Conservation (phyloP, 2,329 filamentous ascomycete species). For the Venturia nashicola region DNA sequence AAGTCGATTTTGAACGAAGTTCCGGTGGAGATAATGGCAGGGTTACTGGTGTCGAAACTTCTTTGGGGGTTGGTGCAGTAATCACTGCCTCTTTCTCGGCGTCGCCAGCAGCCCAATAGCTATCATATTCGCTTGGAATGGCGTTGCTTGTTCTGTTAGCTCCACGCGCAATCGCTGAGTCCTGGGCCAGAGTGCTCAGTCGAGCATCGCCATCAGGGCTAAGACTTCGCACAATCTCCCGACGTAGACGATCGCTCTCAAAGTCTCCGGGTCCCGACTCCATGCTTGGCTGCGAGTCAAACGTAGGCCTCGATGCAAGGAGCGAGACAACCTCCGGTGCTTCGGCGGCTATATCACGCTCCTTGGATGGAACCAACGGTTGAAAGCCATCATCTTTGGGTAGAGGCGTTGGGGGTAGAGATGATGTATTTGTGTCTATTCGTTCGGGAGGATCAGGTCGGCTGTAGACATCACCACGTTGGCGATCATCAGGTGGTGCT, state of each 20-base stretch:
- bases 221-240: conserved; percentile 63
- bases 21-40: background rate
- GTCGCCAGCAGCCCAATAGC: conserved; percentile 46
- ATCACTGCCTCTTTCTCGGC: conserved; percentile 21
- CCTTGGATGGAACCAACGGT: conserved; percentile 20
- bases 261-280: conserved; percentile 42
- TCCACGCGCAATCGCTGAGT: conserved; percentile 13
- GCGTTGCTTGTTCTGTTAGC: conserved; percentile 47
- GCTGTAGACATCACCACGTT: conserved; percentile 19
- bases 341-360: background rate
- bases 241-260: conserved; percentile 58
- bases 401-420: conserved; percentile 32
- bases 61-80: conserved; percentile 6
- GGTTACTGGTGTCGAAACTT: background rate
- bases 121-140: conserved; percentile 53
- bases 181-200: conserved; percentile 17
- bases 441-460: conserved; percentile 27
- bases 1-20: conserved; percentile 4
- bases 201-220: conserved; percentile 31
- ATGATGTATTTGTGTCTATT: conserved; percentile 23
- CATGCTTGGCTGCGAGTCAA: conserved; percentile 28
- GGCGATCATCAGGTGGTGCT: conserved; percentile 12
- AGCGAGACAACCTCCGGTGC: background rate
- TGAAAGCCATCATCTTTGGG: conserved; percentile 32
- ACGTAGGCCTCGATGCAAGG: background rate